Evolutionary conservation across 2,329 filamentous ascomycete genomes (phyloP).

Genomic region (Magnaporthales sp.): DNA sequence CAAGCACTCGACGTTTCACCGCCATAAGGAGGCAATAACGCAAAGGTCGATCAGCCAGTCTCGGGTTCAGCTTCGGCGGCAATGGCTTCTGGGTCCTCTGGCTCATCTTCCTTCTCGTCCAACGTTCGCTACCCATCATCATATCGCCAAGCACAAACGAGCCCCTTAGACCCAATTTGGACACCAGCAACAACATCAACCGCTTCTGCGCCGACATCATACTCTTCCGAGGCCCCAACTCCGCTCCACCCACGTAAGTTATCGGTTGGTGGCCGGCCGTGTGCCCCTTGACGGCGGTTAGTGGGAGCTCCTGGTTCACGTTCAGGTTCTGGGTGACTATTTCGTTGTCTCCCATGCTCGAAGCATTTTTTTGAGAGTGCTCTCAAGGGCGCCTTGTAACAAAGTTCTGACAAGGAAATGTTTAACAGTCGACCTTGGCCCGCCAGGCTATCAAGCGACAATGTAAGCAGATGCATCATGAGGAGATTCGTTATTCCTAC

Average conservation of each 20-base stretch:
- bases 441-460: conserved; percentile 44
- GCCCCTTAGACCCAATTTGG: conserved; percentile 35
- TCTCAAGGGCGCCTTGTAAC: not conserved
- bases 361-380: not conserved
- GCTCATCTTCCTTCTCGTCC: conserved; percentile 39
- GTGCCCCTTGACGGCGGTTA: not conserved
- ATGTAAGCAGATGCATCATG: conserved; percentile 28
- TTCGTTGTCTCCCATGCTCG: not conserved
- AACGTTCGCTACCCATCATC: conserved; percentile 32
- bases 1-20: not conserved
- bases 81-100: conserved; percentile 29
- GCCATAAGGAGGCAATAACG: not conserved
- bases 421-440: conserved; percentile 33
- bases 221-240: conserved; percentile 28
- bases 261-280: not conserved
- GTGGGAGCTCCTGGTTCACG: not conserved
- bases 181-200: conserved; percentile 33
- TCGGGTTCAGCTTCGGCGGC: not conserved
- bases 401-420: not conserved
- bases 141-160: conserved; percentile 31
- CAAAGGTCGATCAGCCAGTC: not conserved
- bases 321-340: not conserved
- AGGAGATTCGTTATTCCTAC: too few species aligned
- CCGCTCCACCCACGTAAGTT: conserved; percentile 26
- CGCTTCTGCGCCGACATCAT: conserved; percentile 30